Evolutionary conservation across 176 grass and related monocot genomes (phyloP).

Genomic region (Paspalum notatum): DNA sequence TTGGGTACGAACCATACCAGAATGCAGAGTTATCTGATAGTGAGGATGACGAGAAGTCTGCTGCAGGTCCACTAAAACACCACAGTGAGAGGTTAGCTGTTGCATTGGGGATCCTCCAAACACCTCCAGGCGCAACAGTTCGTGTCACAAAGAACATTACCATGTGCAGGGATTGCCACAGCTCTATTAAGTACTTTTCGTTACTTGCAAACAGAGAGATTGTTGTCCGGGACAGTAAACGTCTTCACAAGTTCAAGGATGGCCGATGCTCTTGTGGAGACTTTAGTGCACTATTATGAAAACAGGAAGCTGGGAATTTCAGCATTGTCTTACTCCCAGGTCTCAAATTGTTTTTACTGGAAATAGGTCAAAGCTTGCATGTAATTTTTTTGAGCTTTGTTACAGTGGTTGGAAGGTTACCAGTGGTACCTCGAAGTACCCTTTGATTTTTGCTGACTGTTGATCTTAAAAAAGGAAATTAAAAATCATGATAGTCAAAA

Average conservation of each 20-base stretch:
- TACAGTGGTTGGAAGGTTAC: too few species aligned
- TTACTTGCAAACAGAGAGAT: conserved; percentile 73
- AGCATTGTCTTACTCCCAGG: not conserved
- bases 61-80: conserved; percentile 46
- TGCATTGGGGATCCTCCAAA: conserved; percentile 65
- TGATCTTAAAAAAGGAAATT: too few species aligned
- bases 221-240: conserved; percentile 72
- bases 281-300: conserved; percentile 67
- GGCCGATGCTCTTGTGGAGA: conserved; percentile 80
- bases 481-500: too few species aligned
- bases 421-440: too few species aligned
- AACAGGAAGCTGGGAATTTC: not conserved
- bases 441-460: too few species aligned
- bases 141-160: conserved; percentile 78
- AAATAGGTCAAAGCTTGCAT: conserved; percentile 20
- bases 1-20: conserved; percentile 83
- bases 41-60: conserved; percentile 51
- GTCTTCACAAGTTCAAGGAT: conserved; percentile 78
- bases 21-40: conserved; percentile 50
- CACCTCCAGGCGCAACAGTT: conserved; percentile 42
- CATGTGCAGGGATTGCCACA: conserved; percentile 91
- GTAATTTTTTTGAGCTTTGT: not conserved
- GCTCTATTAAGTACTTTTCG: conserved; percentile 70
- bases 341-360: conserved; percentile 20
- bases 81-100: conserved; percentile 86